Base-by-base conservation (phyloP, 164 flowering plant genomes). In the Macadamia integrifolia region DNA sequence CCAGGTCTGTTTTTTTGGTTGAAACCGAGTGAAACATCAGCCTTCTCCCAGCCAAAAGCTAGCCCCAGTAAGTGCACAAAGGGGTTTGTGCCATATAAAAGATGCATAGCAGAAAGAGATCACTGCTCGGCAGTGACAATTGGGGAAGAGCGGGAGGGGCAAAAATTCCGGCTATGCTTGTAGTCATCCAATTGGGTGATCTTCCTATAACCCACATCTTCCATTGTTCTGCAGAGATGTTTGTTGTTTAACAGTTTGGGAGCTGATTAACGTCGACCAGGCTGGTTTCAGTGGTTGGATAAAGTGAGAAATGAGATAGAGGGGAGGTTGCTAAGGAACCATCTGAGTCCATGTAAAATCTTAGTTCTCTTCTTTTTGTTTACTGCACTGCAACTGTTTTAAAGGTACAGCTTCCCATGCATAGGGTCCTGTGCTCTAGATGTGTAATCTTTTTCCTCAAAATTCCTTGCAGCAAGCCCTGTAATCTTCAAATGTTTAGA, bases 31-130 rank as follows among this genome's bases (percentile, higher is more conserved):
- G 74, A 65, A 30, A 74, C 55, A 9, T 71, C 79, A 13, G 78
- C 80, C 18, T 75, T 75, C 64, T 75, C 75, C 14, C 71, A 58
- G 28, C 57, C 49, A 63, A 65, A 64, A 70, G 28, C 62, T 10
- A 72, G 35, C 31, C 31, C 69, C 0, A 58, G 71, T 15, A 76
- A 62, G 42, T 23, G 73, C 40, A 29, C 6, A 50, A 84, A 76
- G 78, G 94, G 94, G 6, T 89, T 89, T 67, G 76, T 87, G 14
- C 94, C 93, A 4, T 88, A 88, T 62, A 88, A 84, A 70, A 86
- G 87, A 77, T 79, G 83, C 66, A 56, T 79, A 40, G 79, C 81
- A 5, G 86, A 78, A 66, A 76, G 76, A 62, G 84, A 77, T n/a
- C 43, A 58, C 29, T 71, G 61, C 32, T 71, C 78, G 43, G 68